Base-by-base conservation (phyloP, 2,329 filamentous ascomycete genomes). In the Ciborinia camelliae region DNA sequence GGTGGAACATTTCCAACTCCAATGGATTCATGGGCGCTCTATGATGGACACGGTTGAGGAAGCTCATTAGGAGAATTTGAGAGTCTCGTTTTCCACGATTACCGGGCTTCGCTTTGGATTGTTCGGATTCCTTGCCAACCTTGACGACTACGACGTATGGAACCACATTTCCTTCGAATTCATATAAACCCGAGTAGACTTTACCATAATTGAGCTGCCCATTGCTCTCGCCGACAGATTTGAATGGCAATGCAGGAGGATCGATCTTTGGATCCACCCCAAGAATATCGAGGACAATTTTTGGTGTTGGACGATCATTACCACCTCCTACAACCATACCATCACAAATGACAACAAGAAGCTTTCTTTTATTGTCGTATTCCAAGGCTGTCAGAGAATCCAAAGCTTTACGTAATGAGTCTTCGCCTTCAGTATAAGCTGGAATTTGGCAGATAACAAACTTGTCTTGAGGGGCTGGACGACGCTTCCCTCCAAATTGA, bases 41-140 rank as follows among this genome's bases (percentile, higher is more conserved):
- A 77, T 98, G 91, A 76, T 99, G 95, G 53, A 99, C 95, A 66
- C 94, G 91, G 79, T 99, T 99, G 72, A 99, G 86, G 85, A 99
- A 99, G 79, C 90, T 94, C 88, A 99, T 93, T 58, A 98, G 82
- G 69, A 98, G 79, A 73, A 99, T 92, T 78, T 99, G 95, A 41
- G 94, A 97, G 78, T 99, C 95, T 82, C 95, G 92, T 81, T 99
- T 99, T 78, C 95, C 95, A 78, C 95, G 91, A 79, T 99, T 99
- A 72, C 95, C 95, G 61, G 95, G 95, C 81, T 97, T 98, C 2
- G 92, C 82, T 79, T 94, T 95, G 73, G 79, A 81, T 76, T 96
- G 92, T 77, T 99, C 95, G 7, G 93, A 96, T 76, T 97, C 92
- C 79, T 97, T 98, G 76, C 95, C 95, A 66, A 97, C 90, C 81